Conservation (phyloP, 2,329 filamentous ascomycete species). For the Pseudogymnoascus sp. region DNA sequence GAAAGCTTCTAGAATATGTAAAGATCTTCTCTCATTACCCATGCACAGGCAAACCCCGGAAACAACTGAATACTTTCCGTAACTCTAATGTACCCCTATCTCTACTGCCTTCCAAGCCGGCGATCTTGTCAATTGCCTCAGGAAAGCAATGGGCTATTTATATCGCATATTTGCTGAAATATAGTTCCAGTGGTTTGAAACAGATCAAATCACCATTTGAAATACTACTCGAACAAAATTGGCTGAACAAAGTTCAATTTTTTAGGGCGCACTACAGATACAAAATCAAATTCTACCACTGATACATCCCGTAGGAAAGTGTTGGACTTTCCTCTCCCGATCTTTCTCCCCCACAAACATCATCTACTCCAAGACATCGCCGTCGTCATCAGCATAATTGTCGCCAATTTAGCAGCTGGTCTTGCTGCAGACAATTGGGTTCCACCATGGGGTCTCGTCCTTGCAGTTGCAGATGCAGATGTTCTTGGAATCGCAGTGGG, state of each 20-base stretch:
- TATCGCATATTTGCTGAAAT: neutral
- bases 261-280: neutral
- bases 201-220: neutral
- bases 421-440: conserved; percentile 14
- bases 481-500: conserved; percentile 11
- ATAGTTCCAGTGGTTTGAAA: neutral
- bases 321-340: neutral
- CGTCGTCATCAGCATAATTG: neutral
- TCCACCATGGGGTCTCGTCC: conserved; percentile 13
- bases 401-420: conserved; percentile 7
- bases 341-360: neutral
- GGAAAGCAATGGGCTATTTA: neutral
- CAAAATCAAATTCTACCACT: neutral
- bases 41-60: neutral
- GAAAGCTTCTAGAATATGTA: neutral
- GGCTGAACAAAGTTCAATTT: neutral
- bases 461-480: conserved; percentile 13
- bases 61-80: neutral
- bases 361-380: neutral
- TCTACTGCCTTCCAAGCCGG: neutral
- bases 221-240: neutral
- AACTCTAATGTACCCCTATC: neutral
- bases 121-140: neutral
- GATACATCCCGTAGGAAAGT: neutral
- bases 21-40: neutral